Percentiles rank a stretch among this genome's conserved stretches.
These are phyloP conservation scores for Phytophthora kernoviae DNA, from an alignment of 352 stramenopile genomes.

Conservation along the genomic window DNA sequence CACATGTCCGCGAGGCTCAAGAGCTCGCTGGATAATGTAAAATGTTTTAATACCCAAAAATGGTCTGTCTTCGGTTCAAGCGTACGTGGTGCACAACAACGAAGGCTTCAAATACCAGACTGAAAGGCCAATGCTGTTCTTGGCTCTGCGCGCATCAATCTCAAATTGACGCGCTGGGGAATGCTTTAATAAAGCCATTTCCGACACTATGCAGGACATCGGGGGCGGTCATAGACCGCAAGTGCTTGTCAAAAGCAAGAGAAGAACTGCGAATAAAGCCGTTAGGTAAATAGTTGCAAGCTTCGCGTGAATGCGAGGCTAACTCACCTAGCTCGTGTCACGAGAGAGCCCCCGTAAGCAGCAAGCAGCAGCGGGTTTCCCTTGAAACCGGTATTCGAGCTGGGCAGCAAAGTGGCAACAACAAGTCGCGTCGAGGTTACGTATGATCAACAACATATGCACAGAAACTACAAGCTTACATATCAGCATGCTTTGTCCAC, in stretches of 20 bases:
- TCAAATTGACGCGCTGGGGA: slow-evolving; percentile 38
- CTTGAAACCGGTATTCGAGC: slow-evolving; percentile 28
- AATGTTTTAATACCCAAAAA: slow-evolving; percentile 30
- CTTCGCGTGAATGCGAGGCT: neutral
- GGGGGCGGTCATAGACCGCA: slow-evolving; percentile 83
- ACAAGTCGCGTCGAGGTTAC: neutral
- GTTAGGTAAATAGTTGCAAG: slow-evolving; percentile 4
- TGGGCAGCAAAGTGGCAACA: slow-evolving; percentile 1
- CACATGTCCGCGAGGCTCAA: slow-evolving; percentile 27
- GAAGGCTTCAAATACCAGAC: neutral
- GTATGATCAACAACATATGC: slow-evolving; percentile 1
- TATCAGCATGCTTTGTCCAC: slow-evolving; percentile 56
- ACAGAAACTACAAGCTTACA: slow-evolving; percentile 35
- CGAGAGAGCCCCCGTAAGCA: slow-evolving; percentile 74
- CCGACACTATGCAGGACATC: slow-evolving; percentile 77
- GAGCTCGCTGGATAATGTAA: slow-evolving; percentile 33
- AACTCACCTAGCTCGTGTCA: slow-evolving; percentile 75
- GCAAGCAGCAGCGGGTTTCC: slow-evolving; percentile 71
- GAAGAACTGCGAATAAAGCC: slow-evolving; percentile 32
- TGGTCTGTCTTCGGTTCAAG: too few relatives aligned
- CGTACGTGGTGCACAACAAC: too few relatives aligned
- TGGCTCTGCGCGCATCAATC: neutral
- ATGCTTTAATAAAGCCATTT: slow-evolving; percentile 60
- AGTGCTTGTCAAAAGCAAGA: slow-evolving; percentile 71
- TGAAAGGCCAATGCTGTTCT: neutral